Base-by-base conservation (phyloP, 1,139 yeast species). In the Diutina catenulata region DNA sequence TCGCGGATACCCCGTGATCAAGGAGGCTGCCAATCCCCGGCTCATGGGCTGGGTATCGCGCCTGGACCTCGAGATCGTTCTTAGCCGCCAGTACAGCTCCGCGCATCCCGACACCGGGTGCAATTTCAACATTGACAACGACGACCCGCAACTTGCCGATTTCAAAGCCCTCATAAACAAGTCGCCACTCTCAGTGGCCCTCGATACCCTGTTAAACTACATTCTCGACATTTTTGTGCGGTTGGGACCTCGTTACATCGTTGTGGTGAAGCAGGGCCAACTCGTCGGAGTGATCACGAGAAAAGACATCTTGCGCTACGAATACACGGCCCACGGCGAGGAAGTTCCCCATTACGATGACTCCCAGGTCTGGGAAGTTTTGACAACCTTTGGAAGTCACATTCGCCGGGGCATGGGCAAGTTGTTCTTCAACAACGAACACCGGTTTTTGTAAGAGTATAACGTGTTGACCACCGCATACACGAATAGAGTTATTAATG, bases 221-320 rank as follows among this genome's bases (percentile, higher is more conserved):
- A 71, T 80, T 2, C 61, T 79, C 42, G 82, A 80, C 36, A 61
- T 84, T 15, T 91, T 91, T 55, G 71, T 75, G 42, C 79, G 81
- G 46, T 54, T 87, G 28, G 96, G 97, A 0, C 95, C 96, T 4
- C 64, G 86, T 28, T 70, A 77, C 28, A 68, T 91, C 1, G 62
- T 82, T 37, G 79, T 87, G 0, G 81, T 77, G 40, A 49, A 51
- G 16, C 63, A 70, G 29, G 82, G 80, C 1, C 39, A 44, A 3
- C 54, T 81, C 18, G 68, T 64, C 3, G 93, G 93, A 0, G 50
- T 78, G 11, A 59, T 82, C 10, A 78, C 86, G 0, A 61, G 83
- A 39, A 81, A 81, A 48, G 93, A 80, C 46, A 58, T 81, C 19
- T 56, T 81, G 41, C 60, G 80, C 40, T 79, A 69, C 47, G 76